Base-by-base conservation (phyloP, 345 rosid species). In the Erysimum cheiranthoides region DNA sequence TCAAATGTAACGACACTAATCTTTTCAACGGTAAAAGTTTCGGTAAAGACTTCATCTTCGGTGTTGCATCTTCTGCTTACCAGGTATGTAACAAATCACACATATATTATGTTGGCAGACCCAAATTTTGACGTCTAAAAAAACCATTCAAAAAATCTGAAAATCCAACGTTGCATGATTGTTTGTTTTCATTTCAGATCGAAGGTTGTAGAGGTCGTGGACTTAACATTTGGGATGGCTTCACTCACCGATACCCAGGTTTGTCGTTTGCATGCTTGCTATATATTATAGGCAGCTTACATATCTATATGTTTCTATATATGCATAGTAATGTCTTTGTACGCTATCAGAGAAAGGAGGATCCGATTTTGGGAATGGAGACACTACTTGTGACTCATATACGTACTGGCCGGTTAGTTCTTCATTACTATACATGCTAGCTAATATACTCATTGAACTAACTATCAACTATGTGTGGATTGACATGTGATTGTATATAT, bases 321-420 rank as follows among this genome's bases (percentile, higher is more conserved):
- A 50, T 40, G 31, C 14, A 47, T 17, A 62, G 35, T 70, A 57
- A 31, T 76, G 38, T 74, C 1, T 36, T 38, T 69, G n/a, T 49
- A 18, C 68, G 12, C 35, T 75, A 83, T 83, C 45, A 12, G 89
- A 70, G 61, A 86, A 86, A 57, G 32, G 9, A 57, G 73, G 78
- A 74, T 5, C 42, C 0, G 92, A 85, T 52, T 45, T 70, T 6
- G 80, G 84, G 59, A 85, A 58, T 11, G 96, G 92, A 31, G 78
- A 79, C 36, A 50, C 34, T 14, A 38, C 72, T 46, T 16, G 45
- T 74, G 78, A 52, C 21, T 65, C 78, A 18, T 65, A 74, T 16
- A 30, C 43, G 31, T 36, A 35, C 13, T 74, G 25, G 21, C 60
- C 21, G 65, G 82, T 75, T 36, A 31, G 50, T 50, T 38, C 32